A percentile compares a stretch with the other conserved stretches of the same genome.
These are phyloP conservation scores for Plasmodium relictum DNA, from an alignment of 169 alveolate species.

Conservation along the genomic window DNA sequence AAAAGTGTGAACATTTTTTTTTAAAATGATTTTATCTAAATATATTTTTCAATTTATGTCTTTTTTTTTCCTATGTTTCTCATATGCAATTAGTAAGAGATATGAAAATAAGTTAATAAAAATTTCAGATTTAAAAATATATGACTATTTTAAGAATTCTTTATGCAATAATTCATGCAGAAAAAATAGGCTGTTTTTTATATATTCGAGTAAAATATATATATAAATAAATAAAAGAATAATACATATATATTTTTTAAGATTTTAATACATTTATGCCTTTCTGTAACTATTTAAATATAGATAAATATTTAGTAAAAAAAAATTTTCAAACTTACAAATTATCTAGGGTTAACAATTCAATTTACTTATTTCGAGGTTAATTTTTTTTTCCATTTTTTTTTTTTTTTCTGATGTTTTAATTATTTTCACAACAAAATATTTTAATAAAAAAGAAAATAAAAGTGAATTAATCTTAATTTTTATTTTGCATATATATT, in stretches of 20 bases:
- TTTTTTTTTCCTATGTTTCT: constrained; percentile 9
- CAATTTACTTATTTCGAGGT: constrained; percentile 48
- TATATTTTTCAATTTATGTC: constrained; percentile 20
- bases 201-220: constrained; percentile 32
- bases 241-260: neutral
- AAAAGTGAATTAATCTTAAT: neutral
- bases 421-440: neutral
- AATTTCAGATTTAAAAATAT: neutral
- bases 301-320: constrained; percentile 25
- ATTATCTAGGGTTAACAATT: constrained; percentile 21
- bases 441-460: neutral
- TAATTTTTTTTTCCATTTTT: constrained; percentile 14
- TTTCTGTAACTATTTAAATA: neutral
- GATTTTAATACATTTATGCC: too few species aligned
- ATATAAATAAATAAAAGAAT: neutral
- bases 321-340: constrained; percentile 13
- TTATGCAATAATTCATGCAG: neutral
- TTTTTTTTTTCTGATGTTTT: neutral
- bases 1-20: constrained; percentile 7
- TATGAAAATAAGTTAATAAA: constrained; percentile 2
- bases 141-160: constrained; percentile 10
- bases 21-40: constrained; percentile 27
- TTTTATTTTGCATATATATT: neutral
- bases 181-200: constrained; percentile 28
- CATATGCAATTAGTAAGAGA: constrained; percentile 16